Base-by-base conservation (phyloP, 2,329 filamentous ascomycete species). In the Nothophaeocryptopus gaeumannii region DNA sequence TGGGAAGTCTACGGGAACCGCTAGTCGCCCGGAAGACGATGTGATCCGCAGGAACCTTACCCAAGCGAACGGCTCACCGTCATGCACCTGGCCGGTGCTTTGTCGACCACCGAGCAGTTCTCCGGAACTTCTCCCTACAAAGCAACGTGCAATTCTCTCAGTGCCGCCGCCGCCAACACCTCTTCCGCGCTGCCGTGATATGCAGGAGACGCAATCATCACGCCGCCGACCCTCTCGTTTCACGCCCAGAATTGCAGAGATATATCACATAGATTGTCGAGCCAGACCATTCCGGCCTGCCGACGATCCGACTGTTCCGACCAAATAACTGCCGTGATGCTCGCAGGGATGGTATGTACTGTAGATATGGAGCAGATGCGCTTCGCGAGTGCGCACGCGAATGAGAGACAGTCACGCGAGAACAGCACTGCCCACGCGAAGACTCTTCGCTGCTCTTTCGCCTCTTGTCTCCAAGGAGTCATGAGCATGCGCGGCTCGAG, bases 251-350 rank as follows among this genome's bases (percentile, higher is more conserved):
- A 42, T 12, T 29, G 34, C 12, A 36, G 36, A 42, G 30, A 41
- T 16, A 40, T 30, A 26, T 29, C 1, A 16, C 12, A n/a, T 30
- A 32, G 33, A 12, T 35, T 16, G 9, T 10, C 13, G 35, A 10
- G 9, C 20, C 14, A 39, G 36, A 36, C 14, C 36, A 41, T 15
- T n/a, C 12, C 32, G 32, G 20, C 26, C 33, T 47, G 45, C 42
- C 48, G 48, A 35, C 40, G 36, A 53, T 53, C 50, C 50, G 50
- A 44, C 35, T 34, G 30, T 30, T 53, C 39, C 44, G 44, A 34
- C 12, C 16, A 30, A 29, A 37, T 38, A n/a, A 40, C 31, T 37
- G 37, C 30, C 42, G 42, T 45, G 42, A 41, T 46, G 42, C 15
- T 20, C 36, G 37, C 43, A 39, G 43, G 38, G 43, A 51, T 53